Percentiles rank a stretch among this genome's conserved stretches.
Conservation (phyloP, 805 yeast genomes). For the Lipomyces lipofer region DNA sequence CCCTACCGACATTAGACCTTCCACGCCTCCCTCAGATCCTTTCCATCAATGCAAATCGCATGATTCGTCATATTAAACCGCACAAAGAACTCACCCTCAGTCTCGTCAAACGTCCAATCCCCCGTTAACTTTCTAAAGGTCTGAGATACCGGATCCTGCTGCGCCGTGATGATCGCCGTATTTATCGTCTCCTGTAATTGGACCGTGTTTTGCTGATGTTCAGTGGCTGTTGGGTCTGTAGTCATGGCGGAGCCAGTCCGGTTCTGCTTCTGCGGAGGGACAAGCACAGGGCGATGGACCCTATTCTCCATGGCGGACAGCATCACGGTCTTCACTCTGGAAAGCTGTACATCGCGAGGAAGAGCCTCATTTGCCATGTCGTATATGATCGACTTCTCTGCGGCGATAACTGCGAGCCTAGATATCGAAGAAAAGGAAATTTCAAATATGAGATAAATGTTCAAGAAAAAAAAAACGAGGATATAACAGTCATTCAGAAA, state of each 20-base stretch:
- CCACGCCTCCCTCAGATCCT: not conserved
- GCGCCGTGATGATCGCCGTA: slow-evolving; percentile 4
- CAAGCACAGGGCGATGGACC: not conserved
- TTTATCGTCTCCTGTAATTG: slow-evolving; percentile 2
- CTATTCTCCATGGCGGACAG: not conserved
- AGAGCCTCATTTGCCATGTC: slow-evolving; percentile 8
- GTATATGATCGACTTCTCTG: slow-evolving; percentile 11
- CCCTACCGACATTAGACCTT: too few species aligned
- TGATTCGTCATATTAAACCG: not conserved
- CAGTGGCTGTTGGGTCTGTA: not conserved
- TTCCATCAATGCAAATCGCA: not conserved
- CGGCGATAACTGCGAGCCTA: slow-evolving; percentile 20
- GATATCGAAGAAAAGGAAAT: not conserved
- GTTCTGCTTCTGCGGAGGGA: not conserved
- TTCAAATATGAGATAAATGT: not conserved
- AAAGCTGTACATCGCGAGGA: not conserved
- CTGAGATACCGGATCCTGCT: slow-evolving; percentile 17
- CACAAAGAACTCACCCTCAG: not conserved
- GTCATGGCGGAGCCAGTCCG: not conserved
- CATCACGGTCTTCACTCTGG: not conserved
- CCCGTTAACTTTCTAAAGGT: slow-evolving; percentile 17
- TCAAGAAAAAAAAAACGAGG: not conserved
- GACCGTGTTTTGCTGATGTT: not conserved
- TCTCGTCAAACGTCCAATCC: slow-evolving; percentile 13
- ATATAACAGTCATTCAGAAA: too few species aligned